Base-by-base conservation (phyloP, 108 stramenopile genomes). In the Craspedostauros australis region DNA sequence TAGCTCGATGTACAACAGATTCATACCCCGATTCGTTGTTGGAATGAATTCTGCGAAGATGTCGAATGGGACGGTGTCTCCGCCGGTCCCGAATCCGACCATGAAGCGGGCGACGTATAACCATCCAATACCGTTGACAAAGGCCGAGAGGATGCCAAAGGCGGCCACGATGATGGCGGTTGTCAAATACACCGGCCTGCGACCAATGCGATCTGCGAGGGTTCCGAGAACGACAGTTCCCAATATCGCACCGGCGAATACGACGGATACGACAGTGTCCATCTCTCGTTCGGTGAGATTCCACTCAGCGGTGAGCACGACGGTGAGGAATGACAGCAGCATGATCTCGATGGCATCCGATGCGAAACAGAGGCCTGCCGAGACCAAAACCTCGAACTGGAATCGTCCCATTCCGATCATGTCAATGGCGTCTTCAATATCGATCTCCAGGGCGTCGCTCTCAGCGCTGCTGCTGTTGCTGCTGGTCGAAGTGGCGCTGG, bases 31-130 rank as follows among this genome's bases (percentile, higher is more conserved):
- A 14, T 42, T 44, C n/a, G 36, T 8, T 9, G 56, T 60, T n/a
- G 85, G 89, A 0, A 84, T 37, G 46, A 83, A 82, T 14, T 67
- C 61, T 39, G 37, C 52, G 36, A 68, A 23, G 9, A 52, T 42
- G 30, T 60, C 66, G 44, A 51, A 59, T 1, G 82, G 76, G n/a
- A 88, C 74, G 8, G 64, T 68, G 22, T 79, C 28, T 3, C 86
- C 86, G 7, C 86, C 86, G 2, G 84, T 67, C 0, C 86, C 86
- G 60, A 88, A 75, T 11, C 86, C 86, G 30, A 84, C 82, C 62
- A 76, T 50, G 23, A 78, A 77, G 14, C 82, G 50, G 9, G 60
- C 39, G 7, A 65, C 50, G 24, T 80, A 34, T 19, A 87, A 34
- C 16, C 50, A 49, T 4, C 42, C 15, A 62, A 57, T 77, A 1